Percentiles rank a stretch among this genome's conserved stretches.
phyloP scores from a whole-genome alignment of 2,329 filamentous ascomycete genomes.

The Colletotrichum sp. region DNA sequence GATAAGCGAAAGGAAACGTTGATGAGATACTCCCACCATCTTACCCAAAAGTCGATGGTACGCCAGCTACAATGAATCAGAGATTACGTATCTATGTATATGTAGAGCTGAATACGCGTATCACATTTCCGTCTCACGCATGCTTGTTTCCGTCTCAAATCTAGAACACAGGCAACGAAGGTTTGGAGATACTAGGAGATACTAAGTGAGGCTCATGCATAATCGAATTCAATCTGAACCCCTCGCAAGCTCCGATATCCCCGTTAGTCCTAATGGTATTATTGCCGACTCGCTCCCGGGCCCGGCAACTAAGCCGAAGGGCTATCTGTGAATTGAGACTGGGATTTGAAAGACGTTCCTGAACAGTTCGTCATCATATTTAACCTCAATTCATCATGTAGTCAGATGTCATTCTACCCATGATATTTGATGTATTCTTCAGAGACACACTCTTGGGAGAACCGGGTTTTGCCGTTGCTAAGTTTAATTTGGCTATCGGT shows the following conservation, averaged over 20 bases:
- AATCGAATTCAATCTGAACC: background rate
- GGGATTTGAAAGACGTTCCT: background rate
- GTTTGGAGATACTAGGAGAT: background rate
- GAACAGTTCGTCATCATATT: background rate
- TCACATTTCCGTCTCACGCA: background rate
- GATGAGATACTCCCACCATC: background rate
- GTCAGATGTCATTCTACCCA: background rate
- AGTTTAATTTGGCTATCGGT: background rate
- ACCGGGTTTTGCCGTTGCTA: background rate
- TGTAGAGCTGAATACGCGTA: background rate
- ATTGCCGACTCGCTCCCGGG: background rate
- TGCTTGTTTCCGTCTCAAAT: background rate
- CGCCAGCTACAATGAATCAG: fast-evolving
- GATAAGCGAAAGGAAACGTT: background rate
- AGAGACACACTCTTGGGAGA: fast-evolving
- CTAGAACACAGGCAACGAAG: background rate
- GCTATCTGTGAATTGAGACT: background rate
- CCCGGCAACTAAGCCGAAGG: background rate
- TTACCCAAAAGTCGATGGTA: fast-evolving
- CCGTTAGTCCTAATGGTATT: background rate
- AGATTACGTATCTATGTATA: background rate
- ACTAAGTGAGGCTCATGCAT: background rate
- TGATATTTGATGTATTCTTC: fast-evolving
- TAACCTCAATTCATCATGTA: background rate
- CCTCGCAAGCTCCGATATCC: background rate